A percentile compares a stretch with the other conserved stretches of the same genome.
These are phyloP conservation scores for Malassezia cuniculi DNA, from an alignment of 1,284 basidiomycete species.

Conservation along the genomic window DNA sequence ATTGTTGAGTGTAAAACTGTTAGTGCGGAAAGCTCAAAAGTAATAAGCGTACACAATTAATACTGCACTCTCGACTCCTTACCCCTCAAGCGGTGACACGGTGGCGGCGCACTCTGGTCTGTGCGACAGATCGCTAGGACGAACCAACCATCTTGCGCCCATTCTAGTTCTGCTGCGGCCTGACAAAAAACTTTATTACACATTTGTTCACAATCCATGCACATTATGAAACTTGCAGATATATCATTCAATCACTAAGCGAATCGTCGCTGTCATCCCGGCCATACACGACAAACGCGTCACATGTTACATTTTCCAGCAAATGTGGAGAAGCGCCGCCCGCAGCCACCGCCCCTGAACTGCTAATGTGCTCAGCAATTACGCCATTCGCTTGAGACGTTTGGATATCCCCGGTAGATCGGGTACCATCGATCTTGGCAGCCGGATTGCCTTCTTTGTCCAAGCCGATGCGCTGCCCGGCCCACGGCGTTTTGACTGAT, in stretches of 20 bases:
- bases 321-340: slow-evolving; percentile 8
- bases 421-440: slow-evolving; percentile 11
- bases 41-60: too few species aligned
- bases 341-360: slow-evolving; percentile 20
- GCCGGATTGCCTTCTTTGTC: slow-evolving; percentile 13
- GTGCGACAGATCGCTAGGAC: neutral
- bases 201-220: neutral
- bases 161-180: neutral
- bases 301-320: neutral
- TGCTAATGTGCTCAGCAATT: too few species aligned
- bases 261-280: slow-evolving; percentile 28
- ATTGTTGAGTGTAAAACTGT: too few species aligned
- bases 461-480: too few species aligned
- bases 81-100: too few species aligned
- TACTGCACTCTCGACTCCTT: too few species aligned
- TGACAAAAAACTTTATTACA: neutral
- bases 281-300: slow-evolving; percentile 38
- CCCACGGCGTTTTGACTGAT: too few species aligned
- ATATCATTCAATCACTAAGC: neutral
- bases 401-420: too few species aligned
- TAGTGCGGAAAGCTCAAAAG: too few species aligned
- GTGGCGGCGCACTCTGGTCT: neutral
- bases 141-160: too few species aligned
- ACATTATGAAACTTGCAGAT: neutral
- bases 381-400: too few species aligned